Base-by-base conservation (phyloP, 148 eudicot genomes). In the Cornus controversa region DNA sequence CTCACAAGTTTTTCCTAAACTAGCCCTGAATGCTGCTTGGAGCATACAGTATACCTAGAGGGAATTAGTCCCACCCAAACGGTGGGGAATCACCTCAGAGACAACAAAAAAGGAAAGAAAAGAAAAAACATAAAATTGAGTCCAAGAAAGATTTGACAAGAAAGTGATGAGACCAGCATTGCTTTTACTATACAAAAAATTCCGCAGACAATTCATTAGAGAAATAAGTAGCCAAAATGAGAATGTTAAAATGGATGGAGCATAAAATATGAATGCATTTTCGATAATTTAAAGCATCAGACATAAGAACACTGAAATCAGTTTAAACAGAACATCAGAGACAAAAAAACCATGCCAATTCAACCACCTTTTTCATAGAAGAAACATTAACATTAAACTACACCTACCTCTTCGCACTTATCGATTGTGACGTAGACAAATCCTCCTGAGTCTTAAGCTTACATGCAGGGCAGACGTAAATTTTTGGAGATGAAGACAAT, bases 381-480 rank as follows among this genome's bases (percentile, higher is more conserved):
- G 16, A 42, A 10, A 24, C 6, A 42, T 31, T 18, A 25, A 70
- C 70, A 40, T 40, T 23, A 62, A 22, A 18, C 31, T 25, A 76
- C 22, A 62, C 72, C 86, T 90, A 85, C 97, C 92, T 84, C 69
- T 93, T 95, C n/a, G 66, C 85, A 27, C 77, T 74, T 10, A 70
- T 47, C 22, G 82, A 73, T 62, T 80, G 76, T 23, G 88, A 82
- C 37, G 80, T 57, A 80, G 45, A 73, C 37, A 76, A 42, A 71
- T 88, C 81, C 50, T 84, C 91, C 27, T 81, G 85, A 47, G 80
- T 23, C 26, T 77, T 85, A 40, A 90, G 90, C 70, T 86, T 69
- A 80, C 99, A 96, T 37, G 99, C 99, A 74, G 99, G 99, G 72
- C 99, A 96, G 57, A 89, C 78, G 84, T 93, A 96, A 74, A 78